Evolutionary conservation across 2,329 filamentous ascomycete genomes (phyloP), one percentile per base, ranked within the genome.

Genomic region (Apiospora pterosperma): DNA sequence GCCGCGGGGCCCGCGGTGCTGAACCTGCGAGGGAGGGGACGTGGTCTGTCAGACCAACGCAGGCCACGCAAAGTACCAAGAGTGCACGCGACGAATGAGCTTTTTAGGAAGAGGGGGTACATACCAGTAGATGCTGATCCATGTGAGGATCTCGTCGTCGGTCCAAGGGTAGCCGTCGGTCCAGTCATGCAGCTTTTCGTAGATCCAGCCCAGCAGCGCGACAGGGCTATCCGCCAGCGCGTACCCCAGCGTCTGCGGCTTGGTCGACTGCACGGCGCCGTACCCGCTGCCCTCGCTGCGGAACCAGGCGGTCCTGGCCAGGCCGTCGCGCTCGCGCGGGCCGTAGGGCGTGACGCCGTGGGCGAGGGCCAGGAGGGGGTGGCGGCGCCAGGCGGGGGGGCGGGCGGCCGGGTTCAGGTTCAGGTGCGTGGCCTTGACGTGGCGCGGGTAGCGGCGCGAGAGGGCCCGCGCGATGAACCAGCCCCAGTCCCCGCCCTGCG

Each of bases 181-280:
- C 92, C 91, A 95, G 69, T 90, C 88, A 65, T 88, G 84, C 25
- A 95, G 78, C 74, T 95, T 95, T 76, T 95, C 92, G 68, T 91
- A 91, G 36, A 95, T 87, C 92, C 92, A 95, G 0, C 90, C 86
- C 0, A 95, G 79, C 5, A 94, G 77, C 0, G 84, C 90, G 0
- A 91, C 84, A 0, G 92, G 92, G 5, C 84, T 88, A 73, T 93
- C 90, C 0, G 85, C 81, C 1, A 94, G 80, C 0, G 82, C 86
- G 71, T 91, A 92, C 0, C 88, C 88, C 0, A 93, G 71, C 0
- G 92, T 94, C 55, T 92, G 87, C 0, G 92, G 92, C 62, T 88
- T 88, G 0, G 90, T 93, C 16, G 77, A 74, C 69, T 92, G 90
- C 60, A 85, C 76, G 3, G 79, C 68, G 62, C 81, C 79, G 73